These are phyloP conservation scores for Tricharina praecox DNA, from an alignment of 495 filamentous ascomycete species.

Conservation along the genomic window DNA sequence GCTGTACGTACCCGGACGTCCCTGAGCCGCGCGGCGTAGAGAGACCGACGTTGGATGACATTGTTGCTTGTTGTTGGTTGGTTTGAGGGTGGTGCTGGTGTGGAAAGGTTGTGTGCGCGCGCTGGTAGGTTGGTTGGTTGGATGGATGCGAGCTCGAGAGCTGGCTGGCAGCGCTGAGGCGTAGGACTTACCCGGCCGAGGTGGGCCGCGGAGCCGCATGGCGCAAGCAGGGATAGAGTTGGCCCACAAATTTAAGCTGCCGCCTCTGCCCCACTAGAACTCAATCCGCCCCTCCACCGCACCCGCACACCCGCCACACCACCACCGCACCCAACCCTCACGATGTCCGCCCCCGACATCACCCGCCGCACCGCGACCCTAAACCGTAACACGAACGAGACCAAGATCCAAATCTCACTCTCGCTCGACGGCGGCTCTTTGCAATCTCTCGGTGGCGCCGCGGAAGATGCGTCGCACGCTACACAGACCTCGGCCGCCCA, in stretches of 20 bases:
- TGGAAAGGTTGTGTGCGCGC: slow-evolving; percentile 4
- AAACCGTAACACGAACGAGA: slow-evolving; percentile 85
- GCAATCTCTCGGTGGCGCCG: slow-evolving; percentile 34
- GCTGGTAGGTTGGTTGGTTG: too few species aligned
- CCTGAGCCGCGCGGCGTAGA: slow-evolving; percentile 85
- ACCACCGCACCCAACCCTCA: slow-evolving; percentile 10
- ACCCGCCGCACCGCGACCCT: slow-evolving; percentile 51
- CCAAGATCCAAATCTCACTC: slow-evolving; percentile 80
- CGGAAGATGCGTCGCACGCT: slow-evolving; percentile 46
- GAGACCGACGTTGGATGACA: slow-evolving; percentile 98
- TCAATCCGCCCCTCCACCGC: background rate
- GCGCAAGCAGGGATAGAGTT: too few species aligned
- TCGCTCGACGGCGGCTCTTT: slow-evolving; percentile 80
- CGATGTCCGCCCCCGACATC: slow-evolving; percentile 28
- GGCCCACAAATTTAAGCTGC: too few species aligned
- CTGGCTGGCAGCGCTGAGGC: too few species aligned
- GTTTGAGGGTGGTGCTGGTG: slow-evolving; percentile 5
- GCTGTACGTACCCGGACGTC: slow-evolving; percentile 93
- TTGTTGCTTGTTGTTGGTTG: slow-evolving; percentile 29
- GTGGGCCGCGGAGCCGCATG: too few species aligned
- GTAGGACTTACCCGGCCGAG: slow-evolving; percentile 9
- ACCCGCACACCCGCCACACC: slow-evolving; percentile 7
- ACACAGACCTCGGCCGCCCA: slow-evolving; percentile 65
- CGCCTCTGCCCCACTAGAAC: slow-evolving; percentile 1
- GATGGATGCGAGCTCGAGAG: too few species aligned